Evolutionary conservation across 495 filamentous ascomycete species (phyloP).

Genomic region (Penicillium diatomitis): DNA sequence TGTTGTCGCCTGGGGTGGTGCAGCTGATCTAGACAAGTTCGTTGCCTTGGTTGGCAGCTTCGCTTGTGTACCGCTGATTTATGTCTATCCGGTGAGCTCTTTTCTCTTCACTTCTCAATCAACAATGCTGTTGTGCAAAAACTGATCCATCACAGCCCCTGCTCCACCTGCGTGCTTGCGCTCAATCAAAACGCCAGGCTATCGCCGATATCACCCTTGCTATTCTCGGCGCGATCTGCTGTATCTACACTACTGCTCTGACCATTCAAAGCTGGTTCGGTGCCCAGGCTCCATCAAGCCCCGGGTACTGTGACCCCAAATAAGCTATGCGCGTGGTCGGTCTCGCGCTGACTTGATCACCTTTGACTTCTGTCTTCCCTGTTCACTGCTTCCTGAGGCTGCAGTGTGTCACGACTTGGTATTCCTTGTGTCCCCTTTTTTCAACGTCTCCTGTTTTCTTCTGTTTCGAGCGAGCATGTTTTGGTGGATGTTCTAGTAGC

Average conservation of each 20-base stretch:
- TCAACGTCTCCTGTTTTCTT: neutral
- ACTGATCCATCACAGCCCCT: conserved; percentile 52
- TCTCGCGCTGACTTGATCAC: neutral
- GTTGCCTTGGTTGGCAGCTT: conserved; percentile 93
- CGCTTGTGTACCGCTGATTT: conserved; percentile 93
- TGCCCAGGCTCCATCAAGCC: conserved; percentile 28
- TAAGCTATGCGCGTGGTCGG: conserved; percentile 3
- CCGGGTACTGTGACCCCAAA: conserved; percentile 51
- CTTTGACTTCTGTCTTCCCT: too few relatives aligned
- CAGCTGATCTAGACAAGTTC: conserved; percentile 92
- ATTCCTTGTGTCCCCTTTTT: neutral
- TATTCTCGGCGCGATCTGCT: conserved; percentile 72
- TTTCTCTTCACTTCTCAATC: neutral
- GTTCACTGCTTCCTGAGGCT: too few relatives aligned
- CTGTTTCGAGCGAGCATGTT: too few relatives aligned
- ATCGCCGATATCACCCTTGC: conserved; percentile 64
- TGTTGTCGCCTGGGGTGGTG: conserved; percentile 80
- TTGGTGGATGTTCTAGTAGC: too few relatives aligned
- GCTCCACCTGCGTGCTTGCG: conserved; percentile 75
- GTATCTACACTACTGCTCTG: conserved; percentile 80
- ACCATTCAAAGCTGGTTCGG: conserved; percentile 79
- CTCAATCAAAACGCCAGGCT: conserved; percentile 51
- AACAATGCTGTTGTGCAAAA: neutral
- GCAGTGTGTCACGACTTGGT: conserved; percentile 1
- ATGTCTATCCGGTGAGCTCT: conserved; percentile 84